phyloP scores from a whole-genome alignment of 768 basidiomycete genomes.

The Boletus bicolor region DNA sequence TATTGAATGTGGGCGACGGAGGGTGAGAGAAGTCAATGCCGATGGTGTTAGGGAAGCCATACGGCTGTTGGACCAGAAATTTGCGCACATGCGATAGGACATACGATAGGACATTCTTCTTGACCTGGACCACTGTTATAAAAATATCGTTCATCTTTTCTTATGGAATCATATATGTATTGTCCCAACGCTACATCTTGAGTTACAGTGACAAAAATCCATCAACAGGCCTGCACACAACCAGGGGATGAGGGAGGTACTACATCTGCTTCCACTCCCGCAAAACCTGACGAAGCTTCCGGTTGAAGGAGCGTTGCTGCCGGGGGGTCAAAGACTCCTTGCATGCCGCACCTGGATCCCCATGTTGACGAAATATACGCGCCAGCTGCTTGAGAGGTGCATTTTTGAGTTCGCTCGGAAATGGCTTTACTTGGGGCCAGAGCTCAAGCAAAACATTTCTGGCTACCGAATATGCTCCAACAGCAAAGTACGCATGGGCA shows the following conservation, averaged over 20 bases:
- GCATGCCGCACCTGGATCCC: conserved; percentile 10
- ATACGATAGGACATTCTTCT: conserved; percentile 14
- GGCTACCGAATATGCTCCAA: conserved; percentile 50
- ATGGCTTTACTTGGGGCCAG: conserved; percentile 63
- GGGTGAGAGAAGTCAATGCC: conserved; percentile 62
- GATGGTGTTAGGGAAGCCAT: conserved; percentile 76
- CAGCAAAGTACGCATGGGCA: conserved; percentile 60
- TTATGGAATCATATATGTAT: conserved; percentile 2
- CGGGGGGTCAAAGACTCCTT: conserved; percentile 28
- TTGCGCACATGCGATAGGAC: conserved; percentile 36
- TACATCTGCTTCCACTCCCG: conserved; percentile 23
- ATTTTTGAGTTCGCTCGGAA: conserved; percentile 48
- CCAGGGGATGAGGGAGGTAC: background rate
- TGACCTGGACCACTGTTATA: background rate
- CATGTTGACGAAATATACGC: conserved; percentile 39
- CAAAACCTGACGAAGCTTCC: conserved; percentile 34
- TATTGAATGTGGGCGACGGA: conserved; percentile 58
- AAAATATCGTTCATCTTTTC: background rate
- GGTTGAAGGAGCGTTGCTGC: conserved; percentile 37
- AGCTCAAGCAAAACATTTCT: conserved; percentile 52
- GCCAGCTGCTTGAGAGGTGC: conserved; percentile 47
- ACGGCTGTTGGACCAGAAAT: conserved; percentile 67
- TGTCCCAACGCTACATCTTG: conserved; percentile 1
- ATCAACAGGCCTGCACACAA: background rate
- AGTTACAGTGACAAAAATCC: background rate